These are phyloP conservation scores for Yamadazyma philogaea DNA, from an alignment of 805 yeast genomes.

Conservation along the genomic window DNA sequence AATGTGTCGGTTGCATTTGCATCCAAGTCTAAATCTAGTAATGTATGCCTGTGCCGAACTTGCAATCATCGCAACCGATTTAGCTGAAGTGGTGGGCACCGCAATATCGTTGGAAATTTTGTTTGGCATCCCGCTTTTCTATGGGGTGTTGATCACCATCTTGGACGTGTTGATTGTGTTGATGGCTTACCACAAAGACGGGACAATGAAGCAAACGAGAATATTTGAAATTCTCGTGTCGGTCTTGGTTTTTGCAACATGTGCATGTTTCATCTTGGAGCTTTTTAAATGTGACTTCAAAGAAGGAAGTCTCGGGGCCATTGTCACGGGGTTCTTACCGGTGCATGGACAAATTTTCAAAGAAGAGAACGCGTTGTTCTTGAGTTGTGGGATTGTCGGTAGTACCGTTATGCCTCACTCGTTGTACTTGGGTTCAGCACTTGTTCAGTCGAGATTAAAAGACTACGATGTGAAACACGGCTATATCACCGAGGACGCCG, in stretches of 20 bases:
- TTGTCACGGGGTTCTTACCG: slow-evolving; percentile 52
- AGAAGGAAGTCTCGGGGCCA: slow-evolving; percentile 49
- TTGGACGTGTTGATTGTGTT: slow-evolving; percentile 82
- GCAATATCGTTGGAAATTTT: slow-evolving; percentile 88
- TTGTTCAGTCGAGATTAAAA: slow-evolving; percentile 43
- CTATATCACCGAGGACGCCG: slow-evolving; percentile 8
- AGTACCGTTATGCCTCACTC: slow-evolving; percentile 50
- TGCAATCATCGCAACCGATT: slow-evolving; percentile 92
- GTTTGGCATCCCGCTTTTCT: slow-evolving; percentile 71
- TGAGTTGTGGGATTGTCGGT: slow-evolving; percentile 46
- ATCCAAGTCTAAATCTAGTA: slow-evolving; percentile 54
- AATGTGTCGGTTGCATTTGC: slow-evolving; percentile 74
- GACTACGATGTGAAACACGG: slow-evolving; percentile 40
- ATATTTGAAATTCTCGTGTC: slow-evolving; percentile 82
- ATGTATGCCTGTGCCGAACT: slow-evolving; percentile 79
- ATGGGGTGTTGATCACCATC: slow-evolving; percentile 83
- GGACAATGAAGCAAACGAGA: slow-evolving; percentile 73
- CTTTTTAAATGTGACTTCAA: slow-evolving; percentile 52
- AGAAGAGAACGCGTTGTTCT: slow-evolving; percentile 39
- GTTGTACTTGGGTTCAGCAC: slow-evolving; percentile 41
- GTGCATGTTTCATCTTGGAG: slow-evolving; percentile 76
- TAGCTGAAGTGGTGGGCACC: slow-evolving; percentile 97
- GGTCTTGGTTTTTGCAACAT: slow-evolving; percentile 73
- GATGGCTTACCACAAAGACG: slow-evolving; percentile 82
- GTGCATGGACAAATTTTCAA: slow-evolving; percentile 25